Percentiles rank a stretch among this genome's conserved stretches.
Evolutionary conservation across 306 rosid genomes (phyloP).

Genomic region (Castanea sativa): DNA sequence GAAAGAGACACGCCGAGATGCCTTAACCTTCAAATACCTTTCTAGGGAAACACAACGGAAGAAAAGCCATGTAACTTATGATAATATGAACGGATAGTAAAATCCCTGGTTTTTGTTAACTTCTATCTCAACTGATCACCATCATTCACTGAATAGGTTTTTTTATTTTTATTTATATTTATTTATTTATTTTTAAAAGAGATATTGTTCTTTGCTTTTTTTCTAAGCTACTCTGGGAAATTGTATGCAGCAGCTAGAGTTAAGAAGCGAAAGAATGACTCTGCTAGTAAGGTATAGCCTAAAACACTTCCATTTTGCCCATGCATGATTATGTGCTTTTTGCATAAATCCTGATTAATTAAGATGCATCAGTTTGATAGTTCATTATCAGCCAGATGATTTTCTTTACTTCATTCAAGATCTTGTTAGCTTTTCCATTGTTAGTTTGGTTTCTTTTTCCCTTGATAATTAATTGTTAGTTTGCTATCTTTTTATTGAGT

Average conservation of each 20-base stretch:
- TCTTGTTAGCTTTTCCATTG: not conserved
- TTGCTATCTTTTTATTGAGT: not conserved
- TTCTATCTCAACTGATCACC: too few relatives aligned
- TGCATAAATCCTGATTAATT: not conserved
- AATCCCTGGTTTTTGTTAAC: too few relatives aligned
- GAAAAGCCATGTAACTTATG: too few relatives aligned
- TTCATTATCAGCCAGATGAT: not conserved
- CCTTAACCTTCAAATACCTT: too few relatives aligned
- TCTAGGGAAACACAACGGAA: too few relatives aligned
- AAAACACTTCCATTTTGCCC: not conserved
- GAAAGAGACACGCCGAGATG: too few relatives aligned
- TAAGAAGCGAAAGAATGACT: slow-evolving; percentile 64
- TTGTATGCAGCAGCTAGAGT: slow-evolving; percentile 63
- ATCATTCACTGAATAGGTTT: too few relatives aligned
- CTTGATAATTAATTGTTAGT: not conserved
- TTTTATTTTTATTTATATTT: too few relatives aligned
- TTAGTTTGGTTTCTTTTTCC: slow-evolving; percentile 3
- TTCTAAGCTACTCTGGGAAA: slow-evolving; percentile 25
- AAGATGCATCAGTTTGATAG: slow-evolving; percentile 12
- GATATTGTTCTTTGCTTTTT: not conserved
- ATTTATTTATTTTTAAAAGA: not conserved
- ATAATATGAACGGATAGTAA: too few relatives aligned
- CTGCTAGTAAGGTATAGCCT: slow-evolving; percentile 48
- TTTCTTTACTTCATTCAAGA: not conserved
- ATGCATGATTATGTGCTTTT: not conserved